Percentiles rank a stretch among this genome's conserved stretches.
These are phyloP conservation scores for Staphylotrichum longicolle DNA, from an alignment of 495 filamentous ascomycete species.

Conservation along the genomic window DNA sequence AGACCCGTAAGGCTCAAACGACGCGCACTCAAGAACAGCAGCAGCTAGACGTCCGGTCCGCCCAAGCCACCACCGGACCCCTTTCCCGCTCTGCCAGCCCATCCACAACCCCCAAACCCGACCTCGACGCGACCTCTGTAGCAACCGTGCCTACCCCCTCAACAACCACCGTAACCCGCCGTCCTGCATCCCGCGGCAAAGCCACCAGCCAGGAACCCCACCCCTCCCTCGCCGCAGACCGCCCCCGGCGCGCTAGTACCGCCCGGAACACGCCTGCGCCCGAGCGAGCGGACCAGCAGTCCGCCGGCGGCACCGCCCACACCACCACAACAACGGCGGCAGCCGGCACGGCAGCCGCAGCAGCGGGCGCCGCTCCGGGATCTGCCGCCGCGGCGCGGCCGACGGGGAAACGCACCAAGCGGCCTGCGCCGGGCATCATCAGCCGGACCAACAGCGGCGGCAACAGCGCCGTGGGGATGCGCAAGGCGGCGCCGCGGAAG, in stretches of 20 bases:
- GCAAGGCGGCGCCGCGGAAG: conserved; percentile 73
- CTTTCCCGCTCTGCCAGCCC: conserved; percentile 35
- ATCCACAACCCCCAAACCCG: conserved; percentile 33
- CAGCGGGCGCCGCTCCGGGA: conserved; percentile 18
- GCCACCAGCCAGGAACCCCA: conserved; percentile 50
- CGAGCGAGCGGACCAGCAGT: conserved; percentile 25
- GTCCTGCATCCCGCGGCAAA: conserved; percentile 50
- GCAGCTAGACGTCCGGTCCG: conserved; percentile 16
- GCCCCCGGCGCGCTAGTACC: conserved; percentile 55
- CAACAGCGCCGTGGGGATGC: conserved; percentile 69
- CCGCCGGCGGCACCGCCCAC: not conserved
- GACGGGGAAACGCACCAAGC: conserved; percentile 54
- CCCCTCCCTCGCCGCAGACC: conserved; percentile 45
- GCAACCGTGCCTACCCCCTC: conserved; percentile 18
- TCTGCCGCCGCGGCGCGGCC: too few relatives aligned
- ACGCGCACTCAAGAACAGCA: conserved; percentile 33
- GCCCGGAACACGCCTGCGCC: conserved; percentile 57
- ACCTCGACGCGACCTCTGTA: conserved; percentile 27
- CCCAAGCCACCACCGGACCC: conserved; percentile 33
- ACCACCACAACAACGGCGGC: not conserved
- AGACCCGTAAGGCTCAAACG: conserved; percentile 36
- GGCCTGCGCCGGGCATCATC: conserved; percentile 76
- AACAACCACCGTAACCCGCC: conserved; percentile 32
- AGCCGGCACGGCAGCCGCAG: not conserved
- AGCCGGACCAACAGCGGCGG: conserved; percentile 67